These are phyloP conservation scores for Anaeromyces robustus DNA, from an alignment of 192 early-diverging fungal species.

Conservation along the genomic window DNA sequence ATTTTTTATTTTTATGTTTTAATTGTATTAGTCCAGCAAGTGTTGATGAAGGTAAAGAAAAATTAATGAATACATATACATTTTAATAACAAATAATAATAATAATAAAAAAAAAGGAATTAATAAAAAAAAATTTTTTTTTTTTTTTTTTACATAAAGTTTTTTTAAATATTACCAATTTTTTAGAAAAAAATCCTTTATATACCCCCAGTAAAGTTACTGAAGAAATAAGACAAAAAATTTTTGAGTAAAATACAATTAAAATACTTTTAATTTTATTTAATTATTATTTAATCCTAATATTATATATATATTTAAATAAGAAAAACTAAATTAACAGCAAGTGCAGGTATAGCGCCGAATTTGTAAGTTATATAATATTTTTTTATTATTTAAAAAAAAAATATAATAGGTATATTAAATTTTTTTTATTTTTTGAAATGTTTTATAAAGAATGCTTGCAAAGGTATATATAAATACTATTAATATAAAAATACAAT, in stretches of 20 bases:
- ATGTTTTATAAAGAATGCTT: slow-evolving; percentile 12
- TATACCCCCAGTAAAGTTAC: slow-evolving; percentile 18
- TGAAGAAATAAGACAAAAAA: slow-evolving; percentile 29
- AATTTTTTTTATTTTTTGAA: slow-evolving; percentile 30
- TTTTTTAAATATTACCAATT: slow-evolving; percentile 27
- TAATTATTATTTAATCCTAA: neutral
- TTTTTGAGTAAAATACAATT: slow-evolving; percentile 9
- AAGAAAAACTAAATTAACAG: slow-evolving; percentile 17
- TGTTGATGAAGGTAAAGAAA: slow-evolving; percentile 21
- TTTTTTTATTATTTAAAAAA: slow-evolving; percentile 10
- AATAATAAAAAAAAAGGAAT: too few species aligned
- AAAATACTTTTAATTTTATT: too few species aligned
- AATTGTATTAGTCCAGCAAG: slow-evolving; percentile 13
- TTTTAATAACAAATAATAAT: too few species aligned
- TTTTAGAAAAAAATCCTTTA: slow-evolving; percentile 17
- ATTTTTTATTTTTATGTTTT: slow-evolving; percentile 3
- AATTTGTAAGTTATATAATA: slow-evolving; percentile 6
- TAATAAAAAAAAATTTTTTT: too few species aligned
- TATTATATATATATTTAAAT: too few species aligned
- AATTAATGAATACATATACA: too few species aligned
- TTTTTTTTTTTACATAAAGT: slow-evolving; percentile 12
- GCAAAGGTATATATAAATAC: too few species aligned
- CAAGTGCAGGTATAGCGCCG: slow-evolving; percentile 32
- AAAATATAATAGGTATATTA: slow-evolving; percentile 8
- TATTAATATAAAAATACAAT: too few species aligned